Conservation (phyloP, 441 rosid species). For the Arabidopsis lyrata region DNA sequence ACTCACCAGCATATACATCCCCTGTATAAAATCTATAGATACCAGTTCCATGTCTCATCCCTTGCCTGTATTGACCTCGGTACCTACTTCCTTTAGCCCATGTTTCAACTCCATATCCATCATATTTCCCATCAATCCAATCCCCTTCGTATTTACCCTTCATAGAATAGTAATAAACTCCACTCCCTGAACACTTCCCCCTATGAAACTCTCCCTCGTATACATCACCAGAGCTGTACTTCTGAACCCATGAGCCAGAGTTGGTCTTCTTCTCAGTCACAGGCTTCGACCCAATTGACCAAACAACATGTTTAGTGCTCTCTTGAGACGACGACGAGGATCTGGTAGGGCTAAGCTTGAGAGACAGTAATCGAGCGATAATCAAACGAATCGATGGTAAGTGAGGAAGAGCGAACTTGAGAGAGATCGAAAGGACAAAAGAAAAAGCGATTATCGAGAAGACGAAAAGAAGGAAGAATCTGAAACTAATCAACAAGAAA, state of each 20-base stretch:
- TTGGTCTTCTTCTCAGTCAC: slow-evolving; percentile 50
- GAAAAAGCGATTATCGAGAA: slow-evolving; percentile 56
- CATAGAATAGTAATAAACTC: slow-evolving; percentile 66
- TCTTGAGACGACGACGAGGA: slow-evolving; percentile 47
- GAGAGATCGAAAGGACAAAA: slow-evolving; percentile 52
- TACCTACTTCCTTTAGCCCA: slow-evolving; percentile 81
- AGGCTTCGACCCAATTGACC: slow-evolving; percentile 76
- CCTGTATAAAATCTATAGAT: slow-evolving; percentile 70
- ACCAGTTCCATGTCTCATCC: slow-evolving; percentile 78
- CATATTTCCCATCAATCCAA: slow-evolving; percentile 74
- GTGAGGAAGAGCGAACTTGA: slow-evolving; percentile 63
- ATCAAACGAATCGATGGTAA: slow-evolving; percentile 58
- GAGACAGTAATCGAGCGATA: slow-evolving; percentile 58
- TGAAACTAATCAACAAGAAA: slow-evolving; percentile 52
- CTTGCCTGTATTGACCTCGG: slow-evolving; percentile 71
- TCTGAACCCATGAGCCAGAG: slow-evolving; percentile 68
- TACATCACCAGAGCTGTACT: slow-evolving; percentile 67
- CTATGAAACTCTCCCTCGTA: slow-evolving; percentile 73
- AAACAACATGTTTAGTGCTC: slow-evolving; percentile 54
- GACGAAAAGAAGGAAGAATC: slow-evolving; percentile 50
- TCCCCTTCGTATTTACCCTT: slow-evolving; percentile 74
- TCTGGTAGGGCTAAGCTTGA: slow-evolving; percentile 45
- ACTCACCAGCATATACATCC: slow-evolving; percentile 73
- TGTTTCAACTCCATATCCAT: slow-evolving; percentile 75
- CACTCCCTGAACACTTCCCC: slow-evolving; percentile 75